phyloP scores from a whole-genome alignment of 495 filamentous ascomycete genomes.

The Extremus antarcticus region DNA sequence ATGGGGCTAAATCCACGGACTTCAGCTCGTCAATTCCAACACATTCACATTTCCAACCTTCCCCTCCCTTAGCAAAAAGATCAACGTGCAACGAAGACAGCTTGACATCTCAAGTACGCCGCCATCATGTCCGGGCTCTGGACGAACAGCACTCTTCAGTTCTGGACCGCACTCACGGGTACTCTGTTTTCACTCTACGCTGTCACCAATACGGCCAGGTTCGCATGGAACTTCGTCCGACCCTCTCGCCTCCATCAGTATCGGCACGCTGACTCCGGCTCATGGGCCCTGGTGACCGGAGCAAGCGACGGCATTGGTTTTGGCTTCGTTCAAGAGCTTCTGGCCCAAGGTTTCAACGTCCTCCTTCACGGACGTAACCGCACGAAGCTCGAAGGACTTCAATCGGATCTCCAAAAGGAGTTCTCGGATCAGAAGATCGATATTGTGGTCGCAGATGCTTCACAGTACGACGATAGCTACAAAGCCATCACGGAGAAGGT shows the following conservation, averaged over 20 bases:
- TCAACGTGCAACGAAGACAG: too few relatives aligned
- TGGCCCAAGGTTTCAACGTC: constrained; percentile 42
- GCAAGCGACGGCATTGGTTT: constrained; percentile 51
- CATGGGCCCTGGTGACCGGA: constrained; percentile 52
- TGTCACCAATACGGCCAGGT: not conserved
- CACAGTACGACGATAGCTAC: constrained; percentile 19
- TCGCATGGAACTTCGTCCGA: not conserved
- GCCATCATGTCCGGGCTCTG: not conserved
- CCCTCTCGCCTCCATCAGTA: constrained; percentile 3
- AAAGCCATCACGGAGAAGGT: constrained; percentile 17
- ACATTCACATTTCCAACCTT: too few relatives aligned
- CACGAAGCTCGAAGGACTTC: constrained; percentile 33
- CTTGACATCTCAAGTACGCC: not conserved
- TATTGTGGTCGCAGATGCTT: constrained; percentile 31
- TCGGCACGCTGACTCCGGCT: not conserved
- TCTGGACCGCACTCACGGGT: not conserved
- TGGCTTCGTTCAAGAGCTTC: constrained; percentile 20
- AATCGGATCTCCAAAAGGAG: constrained; percentile 20
- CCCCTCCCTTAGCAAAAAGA: too few relatives aligned
- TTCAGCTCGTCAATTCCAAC: too few relatives aligned
- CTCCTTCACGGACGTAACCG: constrained; percentile 45
- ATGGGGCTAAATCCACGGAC: too few relatives aligned
- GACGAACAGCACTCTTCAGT: not conserved
- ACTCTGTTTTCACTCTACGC: not conserved
- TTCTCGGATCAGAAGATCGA: constrained; percentile 27